Evolutionary conservation across 768 basidiomycete genomes (phyloP), one percentile per base, ranked within the genome.

Genomic region (Lentinula edodes): DNA sequence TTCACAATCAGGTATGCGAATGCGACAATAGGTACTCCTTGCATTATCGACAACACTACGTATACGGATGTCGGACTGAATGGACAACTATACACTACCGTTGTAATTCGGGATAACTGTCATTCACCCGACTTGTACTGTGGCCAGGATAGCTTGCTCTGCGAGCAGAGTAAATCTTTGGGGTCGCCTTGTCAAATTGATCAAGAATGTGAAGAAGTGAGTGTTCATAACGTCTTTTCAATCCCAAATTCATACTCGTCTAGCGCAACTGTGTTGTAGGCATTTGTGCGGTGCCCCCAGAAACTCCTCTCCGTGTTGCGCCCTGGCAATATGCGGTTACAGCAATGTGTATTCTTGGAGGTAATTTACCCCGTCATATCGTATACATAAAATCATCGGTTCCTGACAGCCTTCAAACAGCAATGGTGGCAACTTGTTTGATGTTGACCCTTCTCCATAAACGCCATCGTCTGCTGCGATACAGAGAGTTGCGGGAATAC

Each of bases 81-180:
- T 39, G 74, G 71, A 16, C 67, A 74, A 39, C 74, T 78, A 62
- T 78, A 77, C 68, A 76, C 74, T 16, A 82, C 78, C 64, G 76
- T 80, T 60, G 74, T 88, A n/a, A 78, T 80, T 28, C 75, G 86
- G 56, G 77, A 81, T 66, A 87, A 89, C 68, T 89, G 87, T 68
- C 75, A 73, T 13, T 78, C 76, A 5, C 77, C 82, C 2, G 73
- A 71, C 10, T 71, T 83, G 7, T 87, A 83, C 70, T 89, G 88
- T 69, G 83, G 84, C 62, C 73, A 77, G 6, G 65, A 67, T 1
- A 60, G 72, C 2, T 62, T 72, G 23, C 72, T 77, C 7, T 89
- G 87, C 64, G 67, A 81, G 52, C 71, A 70, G 54, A 76, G 75
- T 38, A 81, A 81, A 63, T 61, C 65, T 1, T 36, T 83, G 23